Base-by-base conservation (phyloP, 1,139 yeast genomes). In the Geotrichum siamense region DNA sequence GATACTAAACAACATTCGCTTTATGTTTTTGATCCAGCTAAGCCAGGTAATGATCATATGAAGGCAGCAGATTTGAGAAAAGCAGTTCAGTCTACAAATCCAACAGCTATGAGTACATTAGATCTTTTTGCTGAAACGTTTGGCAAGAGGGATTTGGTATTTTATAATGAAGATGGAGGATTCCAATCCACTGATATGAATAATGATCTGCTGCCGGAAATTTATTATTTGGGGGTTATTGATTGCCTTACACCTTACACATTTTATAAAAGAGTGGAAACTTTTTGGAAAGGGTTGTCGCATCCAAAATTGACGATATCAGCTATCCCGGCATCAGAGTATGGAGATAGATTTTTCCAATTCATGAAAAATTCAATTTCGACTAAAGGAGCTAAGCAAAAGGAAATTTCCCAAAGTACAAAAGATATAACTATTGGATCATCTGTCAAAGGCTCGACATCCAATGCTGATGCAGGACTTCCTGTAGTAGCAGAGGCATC, bases 231-330 rank as follows among this genome's bases (percentile, higher is more conserved):
- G 55, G 98, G 98, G 12, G 80, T 93, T 38, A 93, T 93, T 56
- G 99, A 93, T 60, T 89, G 95, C 63, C 69, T 93, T 52, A 93
- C 98, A 0, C 78, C 81, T 49, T 93, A 93, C 59, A 82, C 87
- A 1, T 63, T 81, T 21, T 66, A 78, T 54, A 93, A 93, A 60
- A 73, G 76, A 50, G 61, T 87, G 38, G 99, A 93, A 60, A 91
- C 98, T 0, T 76, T 85, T 53, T 83, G 89, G 79, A 74, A 96
- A 61, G 72, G 84, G 8, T 56, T 93, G 31, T 74, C 76, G 30
- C 86, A 86, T 58, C 73, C 78, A 27, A 69, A 89, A 48, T 71
- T 72, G 36, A 74, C 82, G 2, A 81, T 91, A 4, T 84, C 95
- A 52, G 94, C 98, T 0, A 72, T 93, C 8, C 98, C 98, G 0